Evolutionary conservation across 352 stramenopile species (phyloP), one percentile per base, ranked within the genome.

Genomic region (Pilasporangium apinafurcum): DNA sequence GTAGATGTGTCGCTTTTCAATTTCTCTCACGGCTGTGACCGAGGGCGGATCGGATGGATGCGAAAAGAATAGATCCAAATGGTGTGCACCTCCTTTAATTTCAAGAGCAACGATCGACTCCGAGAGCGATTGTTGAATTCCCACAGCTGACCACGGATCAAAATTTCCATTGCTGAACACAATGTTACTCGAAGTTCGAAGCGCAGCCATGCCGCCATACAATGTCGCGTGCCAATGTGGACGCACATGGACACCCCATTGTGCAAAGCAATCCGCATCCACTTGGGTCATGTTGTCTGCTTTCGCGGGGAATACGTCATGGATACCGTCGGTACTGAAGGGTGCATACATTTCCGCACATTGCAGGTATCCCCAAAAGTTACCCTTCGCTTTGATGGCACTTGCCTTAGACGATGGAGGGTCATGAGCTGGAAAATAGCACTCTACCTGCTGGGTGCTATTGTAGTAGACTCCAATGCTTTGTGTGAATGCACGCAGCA

Each of bases 1-100:
- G 20, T 37, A 38, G 24, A 92, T 68, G 30, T 83, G 41, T 24
- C 61, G 37, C 48, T 69, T 63, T 48, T 90, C 66, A 10, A 54
- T 37, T 32, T 50, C 34, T n/a, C 79, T 51, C 5, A 65, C 78
- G 0, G 56, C 45, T 21, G 31, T 36, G 10, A 83, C 48, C 4
- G 51, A 39, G 8, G 36, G 35, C 13, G 83, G 71, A 56, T 94
- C 85, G 4, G 70, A 29, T 30, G 48, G 28, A 32, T 80, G 49
- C 13, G 42, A 66, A 54, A 88, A 95, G 62, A 95, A 85, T 13
- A 95, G 63, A 43, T 95, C 80, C 4, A 85, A 27, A 56, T 89
- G 79, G 62, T 90, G 74, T 3, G 61, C 74, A n/a, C 67, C 68
- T 4, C 62, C 55, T 8, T 70, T 45, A 31, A 89, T 63, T 3